phyloP scores from a whole-genome alignment of 23 red algal genomes.

The Gracilaria caudata region DNA sequence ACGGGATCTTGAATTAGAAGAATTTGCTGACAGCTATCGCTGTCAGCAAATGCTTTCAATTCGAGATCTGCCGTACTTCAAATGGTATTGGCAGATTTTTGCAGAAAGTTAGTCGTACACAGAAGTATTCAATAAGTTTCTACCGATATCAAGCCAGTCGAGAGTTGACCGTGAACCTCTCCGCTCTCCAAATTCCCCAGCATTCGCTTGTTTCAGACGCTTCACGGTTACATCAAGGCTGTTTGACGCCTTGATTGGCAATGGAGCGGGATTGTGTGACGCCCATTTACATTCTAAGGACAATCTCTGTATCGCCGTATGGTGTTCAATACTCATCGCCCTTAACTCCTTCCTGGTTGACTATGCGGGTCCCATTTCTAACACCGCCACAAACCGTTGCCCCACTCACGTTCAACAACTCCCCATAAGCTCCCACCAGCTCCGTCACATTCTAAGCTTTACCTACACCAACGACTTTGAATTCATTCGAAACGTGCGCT shows the following conservation, averaged over 20 bases:
- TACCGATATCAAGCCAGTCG: too few relatives aligned
- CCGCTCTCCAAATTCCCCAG: too few relatives aligned
- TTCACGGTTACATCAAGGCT: neutral
- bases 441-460: constrained; percentile 1
- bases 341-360: constrained; percentile 18
- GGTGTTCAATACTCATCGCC: constrained; percentile 1
- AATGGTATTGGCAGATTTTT: too few relatives aligned
- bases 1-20: too few relatives aligned
- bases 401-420: neutral
- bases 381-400: neutral
- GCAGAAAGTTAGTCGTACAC: too few relatives aligned
- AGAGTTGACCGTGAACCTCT: too few relatives aligned
- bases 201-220: constrained; percentile 6
- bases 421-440: neutral
- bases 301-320: neutral
- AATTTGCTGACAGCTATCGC: too few relatives aligned
- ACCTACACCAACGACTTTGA: constrained; percentile 18
- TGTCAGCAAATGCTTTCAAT: too few relatives aligned
- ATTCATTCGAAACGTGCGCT: constrained; percentile 23
- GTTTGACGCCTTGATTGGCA: neutral
- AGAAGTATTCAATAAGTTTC: too few relatives aligned
- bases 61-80: too few relatives aligned
- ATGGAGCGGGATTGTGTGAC: neutral
- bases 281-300: constrained; percentile 18
- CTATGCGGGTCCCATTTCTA: neutral